A percentile compares a stretch with the other conserved stretches of the same genome.
Conservation (phyloP, 805 yeast species). For the Metschnikowia cubensis region DNA sequence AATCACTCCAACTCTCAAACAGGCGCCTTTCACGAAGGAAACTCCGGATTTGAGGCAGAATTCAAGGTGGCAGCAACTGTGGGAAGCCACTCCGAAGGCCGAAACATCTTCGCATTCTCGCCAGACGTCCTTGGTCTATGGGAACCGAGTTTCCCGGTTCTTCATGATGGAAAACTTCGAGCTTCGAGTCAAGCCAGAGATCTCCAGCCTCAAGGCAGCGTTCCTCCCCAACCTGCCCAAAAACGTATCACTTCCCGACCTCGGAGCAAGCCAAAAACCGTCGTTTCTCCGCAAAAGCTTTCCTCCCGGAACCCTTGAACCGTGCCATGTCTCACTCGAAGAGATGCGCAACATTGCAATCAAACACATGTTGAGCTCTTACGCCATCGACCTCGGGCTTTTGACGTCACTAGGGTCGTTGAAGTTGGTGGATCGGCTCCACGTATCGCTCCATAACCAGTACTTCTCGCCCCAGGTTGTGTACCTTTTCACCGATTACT, state of each 20-base stretch:
- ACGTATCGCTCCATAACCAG: conserved; percentile 19
- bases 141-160: conserved; percentile 1
- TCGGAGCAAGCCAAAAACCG: neutral
- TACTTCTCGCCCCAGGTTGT: conserved; percentile 15
- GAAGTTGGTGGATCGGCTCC: conserved; percentile 33
- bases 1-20: too few relatives aligned
- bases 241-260: neutral
- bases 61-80: too few relatives aligned
- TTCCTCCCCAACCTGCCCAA: neutral
- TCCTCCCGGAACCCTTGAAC: neutral
- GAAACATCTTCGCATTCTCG: neutral
- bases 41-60: too few relatives aligned
- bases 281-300: conserved; percentile 3
- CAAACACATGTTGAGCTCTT: conserved; percentile 24
- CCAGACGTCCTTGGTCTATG: neutral
- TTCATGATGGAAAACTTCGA: conserved; percentile 1
- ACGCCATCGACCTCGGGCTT: conserved; percentile 23
- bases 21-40: too few relatives aligned
- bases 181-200: neutral
- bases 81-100: too few relatives aligned
- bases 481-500: conserved; percentile 33
- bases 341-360: conserved; percentile 27
- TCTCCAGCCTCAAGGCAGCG: neutral
- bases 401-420: conserved; percentile 32
- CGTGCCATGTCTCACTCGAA: conserved; percentile 9